Evolutionary conservation across 495 filamentous ascomycete species (phyloP).

Genomic region (Trichoderma erinaceum): DNA sequence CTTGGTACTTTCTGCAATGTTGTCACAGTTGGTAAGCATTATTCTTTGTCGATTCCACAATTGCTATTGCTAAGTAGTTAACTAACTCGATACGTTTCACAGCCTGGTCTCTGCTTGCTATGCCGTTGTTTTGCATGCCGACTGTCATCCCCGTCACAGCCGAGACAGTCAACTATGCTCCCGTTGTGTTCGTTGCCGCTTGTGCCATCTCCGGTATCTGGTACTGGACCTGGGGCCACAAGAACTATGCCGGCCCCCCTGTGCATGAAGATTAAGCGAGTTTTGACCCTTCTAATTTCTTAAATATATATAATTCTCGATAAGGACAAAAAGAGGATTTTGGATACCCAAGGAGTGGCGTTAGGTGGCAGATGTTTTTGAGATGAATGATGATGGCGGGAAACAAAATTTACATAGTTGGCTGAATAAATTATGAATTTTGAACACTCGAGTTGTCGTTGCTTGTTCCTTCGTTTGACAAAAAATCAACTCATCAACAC

Average conservation of each 20-base stretch:
- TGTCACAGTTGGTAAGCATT: constrained; percentile 46
- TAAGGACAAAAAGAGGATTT: not conserved
- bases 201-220: constrained; percentile 40
- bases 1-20: constrained; percentile 53
- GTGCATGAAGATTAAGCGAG: constrained; percentile 19
- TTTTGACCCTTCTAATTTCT: not conserved
- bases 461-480: not conserved
- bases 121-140: constrained; percentile 62
- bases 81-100: not conserved
- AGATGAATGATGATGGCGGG: not conserved
- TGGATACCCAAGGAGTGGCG: constrained; percentile 8
- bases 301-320: not conserved
- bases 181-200: constrained; percentile 57
- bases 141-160: constrained; percentile 53
- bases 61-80: not conserved
- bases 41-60: not conserved
- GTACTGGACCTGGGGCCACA: constrained; percentile 53
- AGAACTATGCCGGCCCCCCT: constrained; percentile 64
- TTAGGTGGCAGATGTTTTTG: not conserved
- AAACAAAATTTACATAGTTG: constrained; percentile 9
- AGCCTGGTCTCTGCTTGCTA: constrained; percentile 57
- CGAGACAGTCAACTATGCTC: constrained; percentile 58
- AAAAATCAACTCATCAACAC: not conserved
- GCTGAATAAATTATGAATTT: not conserved
- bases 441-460: not conserved